Conservation (phyloP, 1,139 yeast species). For the Lodderomyces beijingensis region DNA sequence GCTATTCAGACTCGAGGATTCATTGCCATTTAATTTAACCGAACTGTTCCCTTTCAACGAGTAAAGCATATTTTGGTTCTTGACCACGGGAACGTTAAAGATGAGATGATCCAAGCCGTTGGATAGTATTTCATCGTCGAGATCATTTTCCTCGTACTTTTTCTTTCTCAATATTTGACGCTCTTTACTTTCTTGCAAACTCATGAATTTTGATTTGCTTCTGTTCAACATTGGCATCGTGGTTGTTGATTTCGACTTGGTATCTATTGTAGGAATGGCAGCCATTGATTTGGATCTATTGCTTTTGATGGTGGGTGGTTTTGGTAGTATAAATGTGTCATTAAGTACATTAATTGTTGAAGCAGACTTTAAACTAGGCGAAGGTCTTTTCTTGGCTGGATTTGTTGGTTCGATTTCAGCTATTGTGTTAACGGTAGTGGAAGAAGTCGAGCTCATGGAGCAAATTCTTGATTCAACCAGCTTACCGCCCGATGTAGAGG, state of each 20-base stretch:
- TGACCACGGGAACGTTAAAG: conserved; percentile 44
- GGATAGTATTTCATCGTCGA: conserved; percentile 38
- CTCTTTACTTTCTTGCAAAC: conserved; percentile 36
- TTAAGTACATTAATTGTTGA: conserved; percentile 10
- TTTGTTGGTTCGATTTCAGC: too few relatives aligned
- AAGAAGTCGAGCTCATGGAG: conserved; percentile 25
- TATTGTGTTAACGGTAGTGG: conserved; percentile 7
- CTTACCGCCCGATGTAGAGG: too few relatives aligned
- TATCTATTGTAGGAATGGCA: conserved; percentile 1
- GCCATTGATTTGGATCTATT: background rate
- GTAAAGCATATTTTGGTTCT: conserved; percentile 34
- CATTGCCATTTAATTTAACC: background rate
- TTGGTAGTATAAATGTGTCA: conserved; percentile 1
- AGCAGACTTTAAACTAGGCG: conserved; percentile 7
- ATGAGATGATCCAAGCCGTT: conserved; percentile 36
- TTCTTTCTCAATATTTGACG: conserved; percentile 38
- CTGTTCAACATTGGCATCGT: conserved; percentile 21
- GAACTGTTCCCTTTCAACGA: conserved; percentile 3
- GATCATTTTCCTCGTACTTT: conserved; percentile 40
- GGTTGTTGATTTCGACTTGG: conserved; percentile 10
- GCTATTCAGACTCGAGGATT: conserved; percentile 1
- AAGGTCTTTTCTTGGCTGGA: conserved; percentile 4
- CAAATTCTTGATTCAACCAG: conserved; percentile 31
- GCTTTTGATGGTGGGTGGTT: background rate
- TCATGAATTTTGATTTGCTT: conserved; percentile 33